Percentiles rank a stretch among this genome's conserved stretches.
Conservation (phyloP, 768 basidiomycete species). For the Lyophyllum atratum region DNA sequence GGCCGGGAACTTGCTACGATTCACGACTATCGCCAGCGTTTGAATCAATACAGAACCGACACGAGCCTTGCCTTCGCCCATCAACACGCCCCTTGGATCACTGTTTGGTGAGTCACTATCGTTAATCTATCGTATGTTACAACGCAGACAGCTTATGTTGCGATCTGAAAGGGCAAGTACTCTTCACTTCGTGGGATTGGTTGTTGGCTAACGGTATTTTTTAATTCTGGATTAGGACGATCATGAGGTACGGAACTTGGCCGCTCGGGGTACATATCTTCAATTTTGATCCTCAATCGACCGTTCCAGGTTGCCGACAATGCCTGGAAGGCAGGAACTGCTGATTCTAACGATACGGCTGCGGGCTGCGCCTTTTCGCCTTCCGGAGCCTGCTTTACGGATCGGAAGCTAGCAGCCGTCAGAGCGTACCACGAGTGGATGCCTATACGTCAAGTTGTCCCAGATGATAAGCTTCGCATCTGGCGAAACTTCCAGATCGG, state of each 20-base stretch:
- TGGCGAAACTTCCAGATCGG: slow-evolving; percentile 69
- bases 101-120: slow-evolving; percentile 42
- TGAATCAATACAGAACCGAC: slow-evolving; percentile 56
- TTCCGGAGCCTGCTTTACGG: slow-evolving; percentile 58
- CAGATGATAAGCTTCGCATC: slow-evolving; percentile 56
- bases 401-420: slow-evolving; percentile 59
- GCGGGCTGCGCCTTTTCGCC: slow-evolving; percentile 51
- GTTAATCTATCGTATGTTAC: neutral
- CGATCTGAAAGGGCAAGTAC: slow-evolving; percentile 22
- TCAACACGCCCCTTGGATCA: slow-evolving; percentile 54
- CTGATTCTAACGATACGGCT: slow-evolving; percentile 55
- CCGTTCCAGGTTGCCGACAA: slow-evolving; percentile 50
- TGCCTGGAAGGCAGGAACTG: slow-evolving; percentile 56
- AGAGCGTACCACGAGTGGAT: slow-evolving; percentile 66
- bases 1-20: slow-evolving; percentile 60
- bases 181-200: neutral
- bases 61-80: slow-evolving; percentile 48
- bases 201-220: neutral
- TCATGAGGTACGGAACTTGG: slow-evolving; percentile 39
- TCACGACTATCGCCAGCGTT: slow-evolving; percentile 53
- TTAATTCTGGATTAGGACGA: slow-evolving; percentile 40
- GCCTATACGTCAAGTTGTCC: slow-evolving; percentile 59
- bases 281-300: neutral
- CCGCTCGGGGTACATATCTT: neutral
- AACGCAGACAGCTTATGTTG: neutral